These are phyloP conservation scores for Xylaria nigripes DNA, from an alignment of 495 filamentous ascomycete species.

Conservation along the genomic window DNA sequence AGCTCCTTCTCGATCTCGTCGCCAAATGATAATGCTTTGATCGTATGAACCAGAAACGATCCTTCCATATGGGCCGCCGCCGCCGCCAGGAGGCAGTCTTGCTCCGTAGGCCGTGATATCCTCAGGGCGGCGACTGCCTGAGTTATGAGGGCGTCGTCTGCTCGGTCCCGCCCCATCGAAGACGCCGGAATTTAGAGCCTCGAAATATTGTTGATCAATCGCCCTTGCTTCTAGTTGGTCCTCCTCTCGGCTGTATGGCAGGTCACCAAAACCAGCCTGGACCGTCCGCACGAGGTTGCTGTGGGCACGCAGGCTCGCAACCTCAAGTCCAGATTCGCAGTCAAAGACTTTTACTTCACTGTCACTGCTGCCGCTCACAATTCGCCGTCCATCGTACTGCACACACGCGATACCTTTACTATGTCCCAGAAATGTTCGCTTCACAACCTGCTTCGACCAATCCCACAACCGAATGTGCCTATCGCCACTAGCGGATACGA, in stretches of 20 bases:
- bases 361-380: slow-evolving; percentile 93
- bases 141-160: slow-evolving; percentile 54
- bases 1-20: slow-evolving; percentile 66
- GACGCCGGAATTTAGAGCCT: slow-evolving; percentile 56
- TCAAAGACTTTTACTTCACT: slow-evolving; percentile 94
- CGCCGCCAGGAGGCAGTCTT: slow-evolving; percentile 78
- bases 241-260: slow-evolving; percentile 67
- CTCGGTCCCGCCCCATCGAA: slow-evolving; percentile 30
- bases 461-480: slow-evolving; percentile 90
- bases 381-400: slow-evolving; percentile 92
- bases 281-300: slow-evolving; percentile 82
- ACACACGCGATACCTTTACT: slow-evolving; percentile 96
- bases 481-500: slow-evolving; percentile 92
- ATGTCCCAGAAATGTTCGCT: slow-evolving; percentile 74
- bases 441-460: slow-evolving; percentile 66
- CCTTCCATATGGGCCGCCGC: slow-evolving; percentile 72
- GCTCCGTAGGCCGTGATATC: slow-evolving; percentile 73
- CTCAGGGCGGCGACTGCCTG: slow-evolving; percentile 65
- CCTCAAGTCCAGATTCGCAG: slow-evolving; percentile 69
- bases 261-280: slow-evolving; percentile 85
- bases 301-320: slow-evolving; percentile 77
- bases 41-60: slow-evolving; percentile 97
- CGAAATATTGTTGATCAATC: slow-evolving; percentile 64
- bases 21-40: slow-evolving; percentile 91
- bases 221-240: slow-evolving; percentile 61